phyloP scores from a whole-genome alignment of 305 asterid species.

The Fraxinus latifolia region DNA sequence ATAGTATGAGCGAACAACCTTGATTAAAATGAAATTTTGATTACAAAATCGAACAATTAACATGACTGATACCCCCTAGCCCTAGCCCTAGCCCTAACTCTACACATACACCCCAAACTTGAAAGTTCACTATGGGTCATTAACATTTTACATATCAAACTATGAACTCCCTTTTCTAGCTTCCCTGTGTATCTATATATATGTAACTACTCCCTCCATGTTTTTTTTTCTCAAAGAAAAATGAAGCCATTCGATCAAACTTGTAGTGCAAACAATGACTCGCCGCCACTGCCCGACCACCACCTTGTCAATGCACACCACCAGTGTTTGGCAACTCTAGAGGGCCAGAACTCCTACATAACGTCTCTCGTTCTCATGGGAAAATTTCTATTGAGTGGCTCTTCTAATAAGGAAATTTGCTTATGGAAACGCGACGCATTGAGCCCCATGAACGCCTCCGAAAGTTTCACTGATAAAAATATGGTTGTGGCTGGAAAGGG shows the following conservation, averaged over 20 bases:
- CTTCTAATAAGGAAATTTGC: constrained; percentile 55
- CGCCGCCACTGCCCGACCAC: constrained; percentile 21
- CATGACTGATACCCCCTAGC: background rate
- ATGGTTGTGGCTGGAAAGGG: constrained; percentile 50
- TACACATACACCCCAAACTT: background rate
- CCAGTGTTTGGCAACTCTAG: constrained; percentile 51
- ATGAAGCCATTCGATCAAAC: constrained; percentile 44
- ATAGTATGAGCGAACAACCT: background rate
- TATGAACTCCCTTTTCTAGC: background rate
- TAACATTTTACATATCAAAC: background rate
- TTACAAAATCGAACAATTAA: constrained; percentile 15
- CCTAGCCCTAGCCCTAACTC: background rate
- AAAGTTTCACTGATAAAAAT: constrained; percentile 20
- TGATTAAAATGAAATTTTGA: background rate
- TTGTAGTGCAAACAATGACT: constrained; percentile 39
- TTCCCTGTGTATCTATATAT: background rate
- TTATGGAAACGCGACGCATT: constrained; percentile 25
- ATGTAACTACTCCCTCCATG: background rate
- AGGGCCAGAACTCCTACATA: constrained; percentile 48
- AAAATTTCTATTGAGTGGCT: constrained; percentile 54
- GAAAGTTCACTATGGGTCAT: background rate
- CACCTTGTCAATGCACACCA: constrained; percentile 31
- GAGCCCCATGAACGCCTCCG: constrained; percentile 5
- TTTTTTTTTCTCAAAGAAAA: constrained; percentile 18
- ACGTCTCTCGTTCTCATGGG: constrained; percentile 57